phyloP scores from a whole-genome alignment of 2,329 filamentous ascomycete genomes.

The Thermoascus crustaceus region DNA sequence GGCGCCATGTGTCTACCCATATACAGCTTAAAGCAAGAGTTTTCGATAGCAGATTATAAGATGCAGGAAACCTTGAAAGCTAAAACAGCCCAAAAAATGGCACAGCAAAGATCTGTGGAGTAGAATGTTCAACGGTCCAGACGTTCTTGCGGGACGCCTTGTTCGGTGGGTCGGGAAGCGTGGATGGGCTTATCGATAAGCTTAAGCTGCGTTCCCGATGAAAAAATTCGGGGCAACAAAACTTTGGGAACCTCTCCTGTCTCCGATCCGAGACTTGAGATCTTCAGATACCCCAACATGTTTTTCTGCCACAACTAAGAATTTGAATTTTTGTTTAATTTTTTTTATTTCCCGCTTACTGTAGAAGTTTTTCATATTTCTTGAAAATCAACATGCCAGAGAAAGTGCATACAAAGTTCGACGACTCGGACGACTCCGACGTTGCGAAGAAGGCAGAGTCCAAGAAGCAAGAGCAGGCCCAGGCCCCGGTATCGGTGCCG shows the following conservation, averaged over 20 bases:
- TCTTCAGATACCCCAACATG: slow-evolving; percentile 2
- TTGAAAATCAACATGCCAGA: slow-evolving; percentile 31
- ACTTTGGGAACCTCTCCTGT: slow-evolving; percentile 6
- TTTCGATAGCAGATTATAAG: too few species aligned
- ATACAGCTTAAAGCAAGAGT: too few species aligned
- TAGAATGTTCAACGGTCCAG: too few species aligned
- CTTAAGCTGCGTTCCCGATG: slow-evolving; percentile 4
- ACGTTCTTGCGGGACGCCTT: too few species aligned
- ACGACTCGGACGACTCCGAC: slow-evolving; percentile 23
- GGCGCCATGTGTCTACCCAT: too few species aligned
- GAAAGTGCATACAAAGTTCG: slow-evolving; percentile 33
- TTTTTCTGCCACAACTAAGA: background rate
- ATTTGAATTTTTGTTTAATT: background rate
- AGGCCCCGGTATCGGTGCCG: background rate
- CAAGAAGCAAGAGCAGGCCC: background rate
- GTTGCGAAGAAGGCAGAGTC: slow-evolving; percentile 7
- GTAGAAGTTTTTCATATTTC: too few species aligned
- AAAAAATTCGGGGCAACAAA: slow-evolving; percentile 14
- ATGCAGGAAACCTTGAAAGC: too few species aligned
- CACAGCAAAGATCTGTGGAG: too few species aligned
- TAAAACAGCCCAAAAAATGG: too few species aligned
- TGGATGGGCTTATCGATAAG: slow-evolving; percentile 8
- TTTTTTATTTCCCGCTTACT: background rate
- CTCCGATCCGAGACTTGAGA: background rate
- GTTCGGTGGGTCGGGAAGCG: too few species aligned